A percentile compares a stretch with the other conserved stretches of the same genome.
These are phyloP conservation scores for Schrenkiella parvula DNA, from an alignment of 345 rosid genomes.

Conservation along the genomic window DNA sequence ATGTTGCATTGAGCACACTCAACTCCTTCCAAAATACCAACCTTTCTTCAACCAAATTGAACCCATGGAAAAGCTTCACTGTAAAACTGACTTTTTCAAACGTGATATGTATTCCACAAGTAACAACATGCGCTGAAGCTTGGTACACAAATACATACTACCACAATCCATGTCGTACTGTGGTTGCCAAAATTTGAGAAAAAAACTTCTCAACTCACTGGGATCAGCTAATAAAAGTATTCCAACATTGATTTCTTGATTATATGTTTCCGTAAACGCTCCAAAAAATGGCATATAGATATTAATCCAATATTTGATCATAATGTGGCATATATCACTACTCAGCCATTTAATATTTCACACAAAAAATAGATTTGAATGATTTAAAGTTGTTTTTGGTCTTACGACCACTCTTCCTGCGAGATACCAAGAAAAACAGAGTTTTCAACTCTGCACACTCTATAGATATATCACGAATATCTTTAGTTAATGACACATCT, in stretches of 20 bases:
- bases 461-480: no score
- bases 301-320: background rate
- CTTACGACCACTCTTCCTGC: background rate
- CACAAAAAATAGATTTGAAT: background rate
- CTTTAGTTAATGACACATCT: no score
- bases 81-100: background rate
- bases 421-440: background rate
- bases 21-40: background rate
- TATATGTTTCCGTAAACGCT: background rate
- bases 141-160: background rate
- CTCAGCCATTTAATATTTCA: background rate
- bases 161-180: background rate
- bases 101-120: rapidly evolving
- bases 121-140: background rate
- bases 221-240: background rate
- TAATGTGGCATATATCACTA: background rate
- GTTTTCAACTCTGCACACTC: no score
- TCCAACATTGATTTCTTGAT: background rate
- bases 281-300: background rate
- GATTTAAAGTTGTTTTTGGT: no score
- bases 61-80: background rate
- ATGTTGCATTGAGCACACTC: no score
- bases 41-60: background rate
- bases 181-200: background rate
- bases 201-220: background rate